Conservation (phyloP, 768 basidiomycete genomes). For the Suillus cothurnatus region DNA sequence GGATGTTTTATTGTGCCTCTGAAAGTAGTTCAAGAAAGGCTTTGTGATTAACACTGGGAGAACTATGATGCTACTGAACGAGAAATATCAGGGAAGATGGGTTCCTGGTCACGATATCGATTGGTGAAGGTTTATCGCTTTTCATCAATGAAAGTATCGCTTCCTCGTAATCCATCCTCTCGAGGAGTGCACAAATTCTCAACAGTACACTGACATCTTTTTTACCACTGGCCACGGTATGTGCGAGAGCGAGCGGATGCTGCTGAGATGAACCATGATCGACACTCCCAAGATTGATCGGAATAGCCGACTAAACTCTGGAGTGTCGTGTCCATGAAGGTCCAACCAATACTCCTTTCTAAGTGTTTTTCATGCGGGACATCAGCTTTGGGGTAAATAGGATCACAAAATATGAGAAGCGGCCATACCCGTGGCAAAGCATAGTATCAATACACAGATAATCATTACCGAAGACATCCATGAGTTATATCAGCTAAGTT, state of each 20-base stretch:
- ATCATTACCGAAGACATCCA: not conserved
- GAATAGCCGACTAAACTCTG: no score
- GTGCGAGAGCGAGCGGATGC: no score
- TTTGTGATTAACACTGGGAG: not conserved
- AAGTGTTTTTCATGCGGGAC: not conserved
- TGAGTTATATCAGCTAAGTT: conserved; percentile 14
- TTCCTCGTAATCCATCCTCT: no score
- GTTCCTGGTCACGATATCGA: not conserved
- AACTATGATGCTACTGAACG: no score
- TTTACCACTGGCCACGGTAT: no score
- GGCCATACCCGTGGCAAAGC: not conserved
- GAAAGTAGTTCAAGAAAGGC: not conserved
- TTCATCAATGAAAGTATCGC: no score
- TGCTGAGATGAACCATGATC: no score
- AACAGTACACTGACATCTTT: no score
- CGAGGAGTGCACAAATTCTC: no score
- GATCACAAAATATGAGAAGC: not conserved
- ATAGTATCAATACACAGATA: not conserved
- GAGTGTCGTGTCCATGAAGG: no score
- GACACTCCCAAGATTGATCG: no score
- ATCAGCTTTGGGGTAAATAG: not conserved
- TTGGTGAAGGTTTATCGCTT: not conserved
- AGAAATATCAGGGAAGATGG: not conserved
- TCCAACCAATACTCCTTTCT: not conserved
- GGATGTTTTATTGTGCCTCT: not conserved